Evolutionary conservation across 306 rosid species (phyloP).

Genomic region (Astragalus membranaceus): DNA sequence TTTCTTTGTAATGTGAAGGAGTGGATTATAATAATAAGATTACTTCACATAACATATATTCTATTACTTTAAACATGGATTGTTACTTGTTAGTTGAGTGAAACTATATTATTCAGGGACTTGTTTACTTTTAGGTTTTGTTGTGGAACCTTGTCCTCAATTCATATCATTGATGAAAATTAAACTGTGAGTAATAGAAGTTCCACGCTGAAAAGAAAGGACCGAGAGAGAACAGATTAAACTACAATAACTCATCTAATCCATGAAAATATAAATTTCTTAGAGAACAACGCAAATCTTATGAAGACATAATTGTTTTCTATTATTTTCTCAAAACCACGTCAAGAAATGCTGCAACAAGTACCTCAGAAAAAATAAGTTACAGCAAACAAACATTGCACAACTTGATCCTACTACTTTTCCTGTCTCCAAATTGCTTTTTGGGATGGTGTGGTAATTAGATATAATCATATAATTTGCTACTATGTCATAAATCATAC

Average conservation of each 20-base stretch:
- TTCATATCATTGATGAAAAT: neutral
- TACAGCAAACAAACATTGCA: neutral
- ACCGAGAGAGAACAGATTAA: conserved; percentile 4
- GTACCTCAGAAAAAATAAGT: neutral
- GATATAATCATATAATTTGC: neutral
- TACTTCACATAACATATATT: neutral
- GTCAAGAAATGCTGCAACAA: neutral
- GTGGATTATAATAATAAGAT: neutral
- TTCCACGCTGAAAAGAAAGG: neutral
- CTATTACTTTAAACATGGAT: neutral
- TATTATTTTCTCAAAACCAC: neutral
- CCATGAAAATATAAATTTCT: neutral
- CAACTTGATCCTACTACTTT: neutral
- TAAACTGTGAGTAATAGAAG: neutral
- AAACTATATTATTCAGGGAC: conserved; percentile 5
- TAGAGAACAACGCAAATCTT: neutral
- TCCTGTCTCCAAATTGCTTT: neutral
- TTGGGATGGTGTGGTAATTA: neutral
- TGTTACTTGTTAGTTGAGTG: neutral
- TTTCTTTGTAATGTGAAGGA: neutral
- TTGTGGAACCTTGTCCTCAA: neutral
- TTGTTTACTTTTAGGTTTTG: conserved; percentile 4
- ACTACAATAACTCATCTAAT: neutral
- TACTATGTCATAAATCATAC: neutral
- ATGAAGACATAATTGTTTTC: neutral